Evolutionary conservation across 306 rosid genomes (phyloP), one percentile per base, ranked within the genome.

Genomic region (Luffa acutangula): DNA sequence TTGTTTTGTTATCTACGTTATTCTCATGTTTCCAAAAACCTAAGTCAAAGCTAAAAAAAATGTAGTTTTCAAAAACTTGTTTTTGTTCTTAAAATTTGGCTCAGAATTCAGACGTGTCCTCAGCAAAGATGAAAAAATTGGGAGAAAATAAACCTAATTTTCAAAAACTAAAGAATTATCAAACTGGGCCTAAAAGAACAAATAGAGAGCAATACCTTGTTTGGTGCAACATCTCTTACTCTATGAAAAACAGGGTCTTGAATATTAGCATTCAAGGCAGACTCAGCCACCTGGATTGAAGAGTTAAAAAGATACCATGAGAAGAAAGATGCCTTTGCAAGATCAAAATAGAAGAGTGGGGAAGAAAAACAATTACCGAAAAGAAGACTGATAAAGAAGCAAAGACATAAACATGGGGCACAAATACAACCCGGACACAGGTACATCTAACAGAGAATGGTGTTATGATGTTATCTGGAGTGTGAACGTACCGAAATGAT

Each of bases 171-270:
- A 25, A 25, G 31, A 25, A 25, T 25, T 25, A 25, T 25, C 31
- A 0, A 25, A 25, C 31, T 25, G 31, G 31, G 31, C 31, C 5
- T 12, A 14, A 36, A 45, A 48, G 14, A 41, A 36, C 60, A 34
- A 7, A 51, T 1, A 15, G 15, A 51, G 31, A 51, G 45, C 21
- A 51, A 77, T 79, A 92, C 98, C 98, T 95, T 95, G 89, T 92
- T 92, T 58, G 97, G 98, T 85, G 97, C 97, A 67, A 92, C 97
- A 80, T 91, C 97, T 86, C 99, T 90, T 79, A 95, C 98, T 86
- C 90, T 85, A 54, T 90, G 93, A 85, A 95, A 95, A 78, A 25
- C 77, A 25, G 96, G 76, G 69, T 92, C 91, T 67, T 85, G 81
- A 78, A 95, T 87, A 15, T 53, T 58, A 78, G 93, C 89, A 76